Evolutionary conservation across 176 grass and related monocot species (phyloP).

Genomic region (Triticum urartu): DNA sequence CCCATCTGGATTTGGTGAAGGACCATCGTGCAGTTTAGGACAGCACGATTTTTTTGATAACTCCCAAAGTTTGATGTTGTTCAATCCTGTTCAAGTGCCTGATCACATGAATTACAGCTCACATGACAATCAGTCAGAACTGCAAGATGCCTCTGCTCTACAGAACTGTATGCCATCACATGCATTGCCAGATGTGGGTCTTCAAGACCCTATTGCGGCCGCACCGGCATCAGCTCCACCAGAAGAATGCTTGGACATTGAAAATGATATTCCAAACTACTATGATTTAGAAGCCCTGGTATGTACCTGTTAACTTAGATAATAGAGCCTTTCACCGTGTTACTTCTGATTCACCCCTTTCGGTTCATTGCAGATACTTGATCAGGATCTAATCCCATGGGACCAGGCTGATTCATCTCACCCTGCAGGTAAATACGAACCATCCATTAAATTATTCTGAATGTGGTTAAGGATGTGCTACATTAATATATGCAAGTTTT

Average conservation of each 20-base stretch:
- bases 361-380: slow-evolving; percentile 54
- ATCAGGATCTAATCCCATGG: slow-evolving; percentile 63
- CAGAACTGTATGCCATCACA: slow-evolving; percentile 44
- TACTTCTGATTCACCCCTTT: slow-evolving; percentile 17
- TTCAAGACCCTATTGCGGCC: slow-evolving; percentile 34
- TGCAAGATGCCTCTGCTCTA: slow-evolving; percentile 27
- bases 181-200: slow-evolving; percentile 32
- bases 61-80: slow-evolving; percentile 32
- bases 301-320: slow-evolving; percentile 34
- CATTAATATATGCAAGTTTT: slow-evolving; percentile 13
- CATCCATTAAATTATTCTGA: background rate
- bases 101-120: slow-evolving; percentile 43
- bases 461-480: slow-evolving; percentile 14
- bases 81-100: slow-evolving; percentile 33
- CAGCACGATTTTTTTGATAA: slow-evolving; percentile 41
- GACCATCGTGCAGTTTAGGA: slow-evolving; percentile 32
- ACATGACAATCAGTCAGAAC: slow-evolving; percentile 37
- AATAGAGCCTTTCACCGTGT: background rate
- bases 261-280: slow-evolving; percentile 59
- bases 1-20: slow-evolving; percentile 45
- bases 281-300: slow-evolving; percentile 75
- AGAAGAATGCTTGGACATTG: slow-evolving; percentile 54
- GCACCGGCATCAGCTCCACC: slow-evolving; percentile 40
- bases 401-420: slow-evolving; percentile 49
- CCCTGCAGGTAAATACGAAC: slow-evolving; percentile 53